Evolutionary conservation across 306 rosid genomes (phyloP).

Genomic region (Abrus precatorius): DNA sequence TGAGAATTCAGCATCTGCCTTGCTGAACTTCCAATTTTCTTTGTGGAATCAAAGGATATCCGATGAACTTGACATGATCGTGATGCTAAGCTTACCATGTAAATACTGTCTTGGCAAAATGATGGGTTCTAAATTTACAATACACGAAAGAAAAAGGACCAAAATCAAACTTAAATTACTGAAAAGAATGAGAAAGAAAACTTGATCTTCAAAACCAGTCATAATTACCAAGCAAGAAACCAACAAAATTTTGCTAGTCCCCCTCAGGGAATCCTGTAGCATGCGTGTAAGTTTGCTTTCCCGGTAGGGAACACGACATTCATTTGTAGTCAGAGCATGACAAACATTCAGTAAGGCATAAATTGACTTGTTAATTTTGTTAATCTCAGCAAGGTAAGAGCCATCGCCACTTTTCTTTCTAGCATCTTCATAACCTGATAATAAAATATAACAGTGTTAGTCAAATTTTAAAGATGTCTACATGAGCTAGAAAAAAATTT

Average conservation of each 20-base stretch:
- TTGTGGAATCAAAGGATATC: conserved; percentile 46
- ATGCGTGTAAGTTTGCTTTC: conserved; percentile 93
- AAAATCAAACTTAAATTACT: conserved; percentile 13
- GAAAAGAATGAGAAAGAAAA: conserved; percentile 15
- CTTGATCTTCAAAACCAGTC: conserved; percentile 16
- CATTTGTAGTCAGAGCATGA: conserved; percentile 69
- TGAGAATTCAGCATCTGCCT: conserved; percentile 51
- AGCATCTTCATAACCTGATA: conserved; percentile 80
- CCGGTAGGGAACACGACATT: conserved; percentile 77
- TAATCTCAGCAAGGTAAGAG: conserved; percentile 59
- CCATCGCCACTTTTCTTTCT: conserved; percentile 69
- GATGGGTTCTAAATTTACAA: conserved; percentile 64
- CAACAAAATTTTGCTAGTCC: conserved; percentile 68
- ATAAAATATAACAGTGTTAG: conserved; percentile 19
- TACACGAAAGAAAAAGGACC: conserved; percentile 26
- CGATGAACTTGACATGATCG: conserved; percentile 64
- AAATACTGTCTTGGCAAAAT: conserved; percentile 83
- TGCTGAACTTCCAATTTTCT: conserved; percentile 54
- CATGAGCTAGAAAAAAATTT: not conserved
- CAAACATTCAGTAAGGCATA: conserved; percentile 76
- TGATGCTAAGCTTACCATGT: conserved; percentile 78
- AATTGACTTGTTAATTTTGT: conserved; percentile 75
- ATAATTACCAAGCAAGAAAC: conserved; percentile 81
- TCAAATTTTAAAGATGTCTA: conserved; percentile 29
- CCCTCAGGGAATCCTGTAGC: conserved; percentile 84